Conservation (phyloP, 169 alveolate genomes). For the Cryptosporidium muris region DNA sequence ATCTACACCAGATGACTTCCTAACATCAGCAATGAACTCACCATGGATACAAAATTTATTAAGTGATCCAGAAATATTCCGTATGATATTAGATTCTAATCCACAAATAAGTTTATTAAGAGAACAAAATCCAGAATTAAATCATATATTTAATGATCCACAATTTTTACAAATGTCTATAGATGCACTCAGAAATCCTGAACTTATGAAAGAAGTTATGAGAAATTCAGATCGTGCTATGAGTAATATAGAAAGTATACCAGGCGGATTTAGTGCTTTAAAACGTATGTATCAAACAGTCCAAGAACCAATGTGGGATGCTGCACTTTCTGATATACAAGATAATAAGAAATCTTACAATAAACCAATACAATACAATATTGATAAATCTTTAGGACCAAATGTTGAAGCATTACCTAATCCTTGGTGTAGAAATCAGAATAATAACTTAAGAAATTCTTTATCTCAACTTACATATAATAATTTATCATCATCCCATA, state of each 20-base stretch:
- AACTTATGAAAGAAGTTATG: conserved; percentile 78
- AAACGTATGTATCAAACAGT: conserved; percentile 75
- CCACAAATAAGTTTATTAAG: conserved; percentile 75
- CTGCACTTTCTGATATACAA: conserved; percentile 64
- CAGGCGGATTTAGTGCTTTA: conserved; percentile 80
- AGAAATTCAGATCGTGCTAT: conserved; percentile 79
- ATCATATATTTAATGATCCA: conserved; percentile 76
- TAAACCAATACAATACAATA: conserved; percentile 2
- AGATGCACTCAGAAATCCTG: conserved; percentile 75
- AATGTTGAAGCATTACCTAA: conserved; percentile 71
- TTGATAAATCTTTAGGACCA: conserved; percentile 70
- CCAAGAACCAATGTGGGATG: conserved; percentile 80
- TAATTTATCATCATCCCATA: not conserved
- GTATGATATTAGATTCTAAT: conserved; percentile 74
- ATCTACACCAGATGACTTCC: conserved; percentile 35
- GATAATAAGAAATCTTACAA: not conserved
- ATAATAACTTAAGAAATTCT: not conserved
- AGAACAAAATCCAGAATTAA: conserved; percentile 78
- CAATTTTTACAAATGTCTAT: conserved; percentile 74
- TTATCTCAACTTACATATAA: not conserved
- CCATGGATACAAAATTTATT: conserved; percentile 73
- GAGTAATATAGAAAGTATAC: conserved; percentile 77
- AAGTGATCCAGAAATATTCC: conserved; percentile 73
- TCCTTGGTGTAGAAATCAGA: conserved; percentile 48
- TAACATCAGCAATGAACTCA: conserved; percentile 60